Percentiles rank a stretch among this genome's conserved stretches.
These are phyloP conservation scores for Lodderomyces orthopsilosis DNA, from an alignment of 1,139 yeast species.

Conservation along the genomic window DNA sequence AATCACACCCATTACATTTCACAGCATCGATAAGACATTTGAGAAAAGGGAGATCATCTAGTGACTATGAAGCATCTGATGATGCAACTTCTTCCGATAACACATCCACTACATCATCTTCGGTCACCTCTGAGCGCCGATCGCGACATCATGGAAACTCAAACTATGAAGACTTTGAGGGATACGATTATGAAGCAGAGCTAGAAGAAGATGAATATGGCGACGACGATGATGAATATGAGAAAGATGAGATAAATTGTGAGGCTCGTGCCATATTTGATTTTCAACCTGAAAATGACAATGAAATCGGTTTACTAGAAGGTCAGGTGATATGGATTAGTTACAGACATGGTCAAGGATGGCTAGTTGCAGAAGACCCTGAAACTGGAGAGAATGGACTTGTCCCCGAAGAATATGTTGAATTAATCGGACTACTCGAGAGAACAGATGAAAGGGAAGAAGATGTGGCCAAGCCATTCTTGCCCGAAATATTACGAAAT, in stretches of 20 bases:
- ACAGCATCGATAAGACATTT: not conserved
- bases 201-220: constrained; percentile 3
- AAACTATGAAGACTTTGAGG: not conserved
- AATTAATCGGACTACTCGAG: constrained; percentile 34
- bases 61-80: not conserved
- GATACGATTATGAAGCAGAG: not conserved
- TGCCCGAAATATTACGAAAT: constrained; percentile 39
- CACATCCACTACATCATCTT: constrained; percentile 7
- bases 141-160: not conserved
- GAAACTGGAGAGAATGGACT: constrained; percentile 80
- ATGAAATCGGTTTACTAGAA: constrained; percentile 74
- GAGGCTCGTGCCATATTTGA: constrained; percentile 86
- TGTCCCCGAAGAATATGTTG: constrained; percentile 94
- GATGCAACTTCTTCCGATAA: constrained; percentile 5
- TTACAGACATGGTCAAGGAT: constrained; percentile 95
- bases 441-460: constrained; percentile 17
- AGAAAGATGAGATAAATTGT: constrained; percentile 40
- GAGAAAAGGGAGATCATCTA: not conserved
- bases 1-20: constrained; percentile 32
- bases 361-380: constrained; percentile 93
- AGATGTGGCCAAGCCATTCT: constrained; percentile 46
- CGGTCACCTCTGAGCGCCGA: not conserved
- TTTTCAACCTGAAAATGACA: constrained; percentile 89
- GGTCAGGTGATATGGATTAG: constrained; percentile 86
- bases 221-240: constrained; percentile 6